These are phyloP conservation scores for Lepidium aucheri DNA, from an alignment of 345 rosid genomes.

Conservation along the genomic window DNA sequence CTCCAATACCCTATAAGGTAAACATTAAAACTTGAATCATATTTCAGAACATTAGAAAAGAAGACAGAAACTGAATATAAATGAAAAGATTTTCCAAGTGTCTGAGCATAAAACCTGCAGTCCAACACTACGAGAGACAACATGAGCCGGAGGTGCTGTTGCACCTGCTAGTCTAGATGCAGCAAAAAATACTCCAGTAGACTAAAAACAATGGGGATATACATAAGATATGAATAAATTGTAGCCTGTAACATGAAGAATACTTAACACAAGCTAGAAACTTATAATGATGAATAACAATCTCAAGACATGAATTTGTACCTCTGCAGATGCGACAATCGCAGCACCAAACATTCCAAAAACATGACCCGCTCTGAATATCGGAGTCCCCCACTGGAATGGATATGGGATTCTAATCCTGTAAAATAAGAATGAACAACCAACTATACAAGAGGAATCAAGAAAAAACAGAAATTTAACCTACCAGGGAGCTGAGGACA, in stretches of 20 bases:
- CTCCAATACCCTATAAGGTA: conserved; percentile 60
- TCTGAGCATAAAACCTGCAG: conserved; percentile 49
- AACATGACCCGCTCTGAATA: conserved; percentile 89
- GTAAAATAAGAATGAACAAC: conserved; percentile 1
- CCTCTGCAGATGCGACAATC: conserved; percentile 91
- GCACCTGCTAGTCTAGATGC: conserved; percentile 93
- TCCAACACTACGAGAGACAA: conserved; percentile 80
- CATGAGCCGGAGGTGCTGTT: conserved; percentile 91
- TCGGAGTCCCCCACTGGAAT: conserved; percentile 96
- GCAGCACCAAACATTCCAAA: conserved; percentile 96
- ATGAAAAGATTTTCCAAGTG: neutral
- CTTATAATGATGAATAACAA: neutral
- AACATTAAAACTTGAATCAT: neutral
- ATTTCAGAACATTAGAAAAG: neutral
- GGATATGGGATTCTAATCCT: conserved; percentile 95
- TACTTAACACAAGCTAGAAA: neutral
- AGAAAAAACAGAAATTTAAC: neutral
- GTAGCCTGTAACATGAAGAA: neutral
- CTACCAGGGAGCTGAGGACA: conserved; percentile 84
- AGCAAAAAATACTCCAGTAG: conserved; percentile 73
- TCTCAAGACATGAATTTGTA: conserved; percentile 7
- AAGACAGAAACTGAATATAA: too few relatives aligned
- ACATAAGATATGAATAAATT: neutral
- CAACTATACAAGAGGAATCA: neutral
- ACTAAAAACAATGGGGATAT: conserved; percentile 37